Percentiles rank a stretch among this genome's conserved stretches.
These are phyloP conservation scores for Sistotremastrum suecicum DNA, from an alignment of 768 basidiomycete species.

Conservation along the genomic window DNA sequence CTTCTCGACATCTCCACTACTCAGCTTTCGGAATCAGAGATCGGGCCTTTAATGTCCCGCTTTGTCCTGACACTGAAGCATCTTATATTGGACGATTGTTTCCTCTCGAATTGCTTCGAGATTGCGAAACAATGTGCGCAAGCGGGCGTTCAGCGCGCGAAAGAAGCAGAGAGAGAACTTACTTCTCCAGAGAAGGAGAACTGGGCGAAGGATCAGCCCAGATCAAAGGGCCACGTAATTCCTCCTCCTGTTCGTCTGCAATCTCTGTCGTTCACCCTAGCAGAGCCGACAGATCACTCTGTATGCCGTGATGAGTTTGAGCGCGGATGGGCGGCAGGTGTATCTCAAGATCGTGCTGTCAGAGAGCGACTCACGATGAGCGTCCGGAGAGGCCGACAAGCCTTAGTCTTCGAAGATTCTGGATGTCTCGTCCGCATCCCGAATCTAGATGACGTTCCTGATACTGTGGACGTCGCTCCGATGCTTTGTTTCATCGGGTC, in stretches of 20 bases:
- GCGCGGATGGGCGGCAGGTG: background rate
- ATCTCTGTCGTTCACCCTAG: background rate
- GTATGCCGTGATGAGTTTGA: too few relatives aligned
- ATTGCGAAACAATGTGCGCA: constrained; percentile 48
- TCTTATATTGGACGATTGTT: constrained; percentile 58
- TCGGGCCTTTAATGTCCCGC: constrained; percentile 38
- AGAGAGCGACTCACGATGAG: too few relatives aligned
- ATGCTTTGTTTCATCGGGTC: too few relatives aligned
- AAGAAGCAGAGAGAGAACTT: constrained; percentile 51
- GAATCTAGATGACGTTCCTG: too few relatives aligned
- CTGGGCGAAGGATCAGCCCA: background rate
- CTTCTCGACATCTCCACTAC: constrained; percentile 72
- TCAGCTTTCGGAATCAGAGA: constrained; percentile 34
- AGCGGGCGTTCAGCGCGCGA: constrained; percentile 44
- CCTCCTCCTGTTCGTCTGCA: background rate
- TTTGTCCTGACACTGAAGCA: constrained; percentile 37
- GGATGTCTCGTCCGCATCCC: too few relatives aligned
- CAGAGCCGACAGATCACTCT: too few relatives aligned
- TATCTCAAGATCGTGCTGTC: too few relatives aligned
- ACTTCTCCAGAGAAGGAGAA: constrained; percentile 22
- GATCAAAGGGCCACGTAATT: background rate
- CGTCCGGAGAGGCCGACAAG: too few relatives aligned
- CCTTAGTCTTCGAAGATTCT: too few relatives aligned
- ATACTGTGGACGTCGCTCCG: too few relatives aligned
- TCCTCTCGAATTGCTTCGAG: constrained; percentile 5